Conservation (phyloP, 169 alveolate genomes). For the Nephromyces sp. region DNA sequence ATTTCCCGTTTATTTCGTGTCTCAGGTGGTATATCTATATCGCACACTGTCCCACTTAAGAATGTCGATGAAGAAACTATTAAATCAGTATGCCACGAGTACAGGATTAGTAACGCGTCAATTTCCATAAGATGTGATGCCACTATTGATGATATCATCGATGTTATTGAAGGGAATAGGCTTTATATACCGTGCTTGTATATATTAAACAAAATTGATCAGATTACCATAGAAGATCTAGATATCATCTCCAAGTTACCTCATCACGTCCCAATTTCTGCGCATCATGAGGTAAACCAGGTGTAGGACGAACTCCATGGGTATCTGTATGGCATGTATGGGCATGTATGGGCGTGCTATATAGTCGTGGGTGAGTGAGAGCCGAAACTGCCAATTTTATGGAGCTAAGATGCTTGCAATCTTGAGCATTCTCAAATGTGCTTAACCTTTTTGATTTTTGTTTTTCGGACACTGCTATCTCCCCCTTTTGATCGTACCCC, state of each 20-base stretch:
- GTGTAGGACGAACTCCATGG: not conserved
- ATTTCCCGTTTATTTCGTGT: constrained; percentile 15
- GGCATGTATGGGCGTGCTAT: not conserved
- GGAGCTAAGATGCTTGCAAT: not conserved
- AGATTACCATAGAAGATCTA: constrained; percentile 76
- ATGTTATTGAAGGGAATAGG: constrained; percentile 92
- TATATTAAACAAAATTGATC: constrained; percentile 79
- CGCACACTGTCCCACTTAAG: constrained; percentile 56
- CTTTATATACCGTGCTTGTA: constrained; percentile 79
- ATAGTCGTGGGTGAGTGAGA: not conserved
- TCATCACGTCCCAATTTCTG: constrained; percentile 88
- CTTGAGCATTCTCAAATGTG: too few relatives aligned
- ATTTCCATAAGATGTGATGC: constrained; percentile 85
- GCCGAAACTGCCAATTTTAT: not conserved
- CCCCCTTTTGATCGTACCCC: not conserved
- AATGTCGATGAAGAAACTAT: constrained; percentile 65
- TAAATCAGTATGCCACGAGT: constrained; percentile 62
- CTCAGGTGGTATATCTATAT: constrained; percentile 60
- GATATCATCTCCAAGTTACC: constrained; percentile 85
- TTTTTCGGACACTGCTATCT: not conserved
- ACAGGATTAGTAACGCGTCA: constrained; percentile 86
- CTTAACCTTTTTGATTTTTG: not conserved
- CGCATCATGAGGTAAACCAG: constrained; percentile 32
- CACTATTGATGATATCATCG: constrained; percentile 91
- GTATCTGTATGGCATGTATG: not conserved